Base-by-base conservation (phyloP, 345 rosid species). In the Eucalyptus caleyi region DNA sequence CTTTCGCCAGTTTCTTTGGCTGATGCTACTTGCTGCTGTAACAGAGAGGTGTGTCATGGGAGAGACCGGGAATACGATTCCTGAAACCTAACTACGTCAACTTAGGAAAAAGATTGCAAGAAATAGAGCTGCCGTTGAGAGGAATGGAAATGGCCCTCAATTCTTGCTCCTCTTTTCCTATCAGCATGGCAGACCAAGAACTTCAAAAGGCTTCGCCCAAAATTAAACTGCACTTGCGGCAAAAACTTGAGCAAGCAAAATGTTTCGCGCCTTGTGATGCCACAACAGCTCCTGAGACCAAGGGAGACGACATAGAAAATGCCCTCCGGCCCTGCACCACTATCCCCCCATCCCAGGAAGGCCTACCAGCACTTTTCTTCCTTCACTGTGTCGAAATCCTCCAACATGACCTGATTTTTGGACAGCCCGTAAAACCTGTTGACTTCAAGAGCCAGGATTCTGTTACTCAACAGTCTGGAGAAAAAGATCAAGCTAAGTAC, bases 141-240 rank as follows among this genome's bases (percentile, higher is more conserved):
- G 98, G 98, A 50, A 90, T 96, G 93, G 95, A 94, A 90, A 51
- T 95, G 72, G 94, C 95, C 40, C 87, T 96, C 47, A 89, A 90
- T 34, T 94, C 93, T 47, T 91, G 93, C 93, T 90, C 88, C 86
- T 93, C 95, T 6, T 92, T 95, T 60, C 96, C 96, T n/a, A 91
- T 92, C 89, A 88, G 91, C 87, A 86, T 89, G 88, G 90, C 89
- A 49, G 93, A 92, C 34, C 93, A 90, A 37, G 94, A 94, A 60
- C 86, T 94, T 8, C 86, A 88, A 67, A 87, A 87, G 88, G 89
- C 62, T 85, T 50, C 92, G 54, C 91, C 92, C 27, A 89, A 50
- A 47, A 82, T 88, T 44, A 92, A 93, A 88, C 45, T 72, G 67
- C 90, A 92, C 72, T 87, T 93, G 30, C 87, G 89, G 81, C 90